A percentile compares a stretch with the other conserved stretches of the same genome.
phyloP scores from a whole-genome alignment of 1,284 basidiomycete species.

The Cutaneotrichosporon sp. region DNA sequence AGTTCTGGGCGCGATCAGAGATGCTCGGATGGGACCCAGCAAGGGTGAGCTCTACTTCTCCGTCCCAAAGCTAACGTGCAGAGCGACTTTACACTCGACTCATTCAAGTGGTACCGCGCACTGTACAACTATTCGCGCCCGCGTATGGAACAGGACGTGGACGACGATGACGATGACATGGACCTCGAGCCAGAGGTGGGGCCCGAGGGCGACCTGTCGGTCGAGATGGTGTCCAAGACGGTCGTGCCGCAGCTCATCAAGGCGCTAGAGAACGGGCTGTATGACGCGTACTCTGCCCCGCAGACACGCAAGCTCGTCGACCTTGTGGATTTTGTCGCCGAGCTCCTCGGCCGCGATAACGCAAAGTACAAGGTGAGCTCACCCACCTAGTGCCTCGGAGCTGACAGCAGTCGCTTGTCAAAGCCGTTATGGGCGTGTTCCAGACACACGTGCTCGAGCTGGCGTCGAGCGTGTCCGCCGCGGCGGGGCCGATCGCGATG shows the following conservation, averaged over 20 bases:
- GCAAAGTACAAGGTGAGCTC: constrained; percentile 60
- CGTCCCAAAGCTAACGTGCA: constrained; percentile 25
- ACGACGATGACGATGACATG: constrained; percentile 39
- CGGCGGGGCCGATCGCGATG: constrained; percentile 34
- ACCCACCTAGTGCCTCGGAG: fast-evolving
- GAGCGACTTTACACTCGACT: constrained; percentile 62
- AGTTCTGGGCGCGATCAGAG: constrained; percentile 88
- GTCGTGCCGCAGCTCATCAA: constrained; percentile 70
- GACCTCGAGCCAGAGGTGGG: constrained; percentile 58
- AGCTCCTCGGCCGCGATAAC: constrained; percentile 63
- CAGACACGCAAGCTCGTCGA: constrained; percentile 64
- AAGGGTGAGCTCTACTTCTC: constrained; percentile 55
- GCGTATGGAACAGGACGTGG: not conserved
- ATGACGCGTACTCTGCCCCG: constrained; percentile 73
- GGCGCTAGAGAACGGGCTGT: constrained; percentile 63
- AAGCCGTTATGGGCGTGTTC: constrained; percentile 60
- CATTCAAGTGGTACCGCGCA: constrained; percentile 74
- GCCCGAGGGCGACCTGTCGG: constrained; percentile 79
- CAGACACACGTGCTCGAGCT: constrained; percentile 55
- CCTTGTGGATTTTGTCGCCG: constrained; percentile 73
- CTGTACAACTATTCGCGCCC: constrained; percentile 73
- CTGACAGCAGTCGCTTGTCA: constrained; percentile 57
- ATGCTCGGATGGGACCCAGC: constrained; percentile 81
- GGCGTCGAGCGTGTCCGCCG: constrained; percentile 48
- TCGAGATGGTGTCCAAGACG: constrained; percentile 77